These are phyloP conservation scores for Pseudocercospora fijiensis DNA, from an alignment of 2,329 filamentous ascomycete genomes.

Conservation along the genomic window DNA sequence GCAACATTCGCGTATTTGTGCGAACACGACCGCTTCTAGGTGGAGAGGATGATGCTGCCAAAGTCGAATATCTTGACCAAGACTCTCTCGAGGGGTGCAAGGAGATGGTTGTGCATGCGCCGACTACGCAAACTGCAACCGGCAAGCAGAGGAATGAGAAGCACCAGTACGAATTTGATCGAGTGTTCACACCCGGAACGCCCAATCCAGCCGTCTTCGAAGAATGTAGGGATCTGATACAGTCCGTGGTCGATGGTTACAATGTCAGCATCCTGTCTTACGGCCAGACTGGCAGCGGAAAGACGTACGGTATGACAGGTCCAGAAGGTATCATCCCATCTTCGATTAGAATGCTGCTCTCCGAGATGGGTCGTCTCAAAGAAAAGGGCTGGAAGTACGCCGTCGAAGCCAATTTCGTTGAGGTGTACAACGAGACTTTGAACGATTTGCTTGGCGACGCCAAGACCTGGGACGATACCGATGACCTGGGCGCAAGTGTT, in stretches of 20 bases:
- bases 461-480: slow-evolving; percentile 59
- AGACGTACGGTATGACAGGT: slow-evolving; percentile 94
- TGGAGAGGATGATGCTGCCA: slow-evolving; percentile 65
- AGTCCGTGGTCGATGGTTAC: slow-evolving; percentile 93
- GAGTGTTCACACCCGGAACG: slow-evolving; percentile 77
- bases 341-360: slow-evolving; percentile 90
- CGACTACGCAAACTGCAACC: slow-evolving; percentile 78
- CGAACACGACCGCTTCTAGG: slow-evolving; percentile 75
- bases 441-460: slow-evolving; percentile 80
- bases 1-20: slow-evolving; percentile 98
- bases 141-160: slow-evolving; percentile 74
- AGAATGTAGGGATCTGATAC: slow-evolving; percentile 94
- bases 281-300: slow-evolving; percentile 93
- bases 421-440: slow-evolving; percentile 97
- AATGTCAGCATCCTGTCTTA: slow-evolving; percentile 99
- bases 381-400: slow-evolving; percentile 93
- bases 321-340: slow-evolving; percentile 91
- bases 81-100: slow-evolving; percentile 71
- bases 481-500: slow-evolving; percentile 31
- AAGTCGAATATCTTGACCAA: slow-evolving; percentile 73
- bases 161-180: slow-evolving; percentile 86
- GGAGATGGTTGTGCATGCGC: slow-evolving; percentile 79
- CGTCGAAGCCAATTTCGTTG: slow-evolving; percentile 93
- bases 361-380: slow-evolving; percentile 76
- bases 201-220: slow-evolving; percentile 87